phyloP scores from a whole-genome alignment of 148 eudicot genomes.

The Mesembryanthemum crystallinum region DNA sequence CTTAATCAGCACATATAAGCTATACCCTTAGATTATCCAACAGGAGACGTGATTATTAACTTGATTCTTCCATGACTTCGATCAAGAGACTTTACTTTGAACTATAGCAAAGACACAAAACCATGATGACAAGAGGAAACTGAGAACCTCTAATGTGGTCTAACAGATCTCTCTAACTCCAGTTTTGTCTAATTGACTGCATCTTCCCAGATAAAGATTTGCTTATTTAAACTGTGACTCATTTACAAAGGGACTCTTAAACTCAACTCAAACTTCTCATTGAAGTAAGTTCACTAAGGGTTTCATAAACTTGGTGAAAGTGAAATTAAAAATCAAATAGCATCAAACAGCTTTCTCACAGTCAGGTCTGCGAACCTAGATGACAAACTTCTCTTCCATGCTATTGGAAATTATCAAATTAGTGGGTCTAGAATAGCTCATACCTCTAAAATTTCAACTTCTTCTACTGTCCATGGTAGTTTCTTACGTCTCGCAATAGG shows the following conservation, averaged over 20 bases:
- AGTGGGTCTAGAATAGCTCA: background rate
- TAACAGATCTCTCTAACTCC: background rate
- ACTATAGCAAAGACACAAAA: background rate
- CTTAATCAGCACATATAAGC: background rate
- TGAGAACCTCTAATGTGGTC: background rate
- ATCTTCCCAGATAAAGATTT: background rate
- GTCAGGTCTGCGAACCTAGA: background rate
- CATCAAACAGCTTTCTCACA: background rate
- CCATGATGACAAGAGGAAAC: background rate
- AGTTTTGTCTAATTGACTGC: background rate
- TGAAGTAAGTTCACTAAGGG: background rate
- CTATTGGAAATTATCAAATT: background rate
- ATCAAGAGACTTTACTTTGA: no score
- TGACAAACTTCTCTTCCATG: background rate
- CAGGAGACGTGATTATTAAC: background rate
- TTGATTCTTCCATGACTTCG: background rate
- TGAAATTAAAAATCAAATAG: background rate
- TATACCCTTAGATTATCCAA: background rate
- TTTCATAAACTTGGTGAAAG: background rate
- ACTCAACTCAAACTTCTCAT: background rate
- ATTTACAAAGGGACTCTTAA: background rate
- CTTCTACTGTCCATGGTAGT: slow-evolving; percentile 54
- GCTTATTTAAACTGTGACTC: background rate
- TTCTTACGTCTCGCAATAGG: slow-evolving; percentile 38
- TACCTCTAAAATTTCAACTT: slow-evolving; percentile 68